Conservation (phyloP, 1,139 yeast genomes). For the Kluyveromyces sp. region DNA sequence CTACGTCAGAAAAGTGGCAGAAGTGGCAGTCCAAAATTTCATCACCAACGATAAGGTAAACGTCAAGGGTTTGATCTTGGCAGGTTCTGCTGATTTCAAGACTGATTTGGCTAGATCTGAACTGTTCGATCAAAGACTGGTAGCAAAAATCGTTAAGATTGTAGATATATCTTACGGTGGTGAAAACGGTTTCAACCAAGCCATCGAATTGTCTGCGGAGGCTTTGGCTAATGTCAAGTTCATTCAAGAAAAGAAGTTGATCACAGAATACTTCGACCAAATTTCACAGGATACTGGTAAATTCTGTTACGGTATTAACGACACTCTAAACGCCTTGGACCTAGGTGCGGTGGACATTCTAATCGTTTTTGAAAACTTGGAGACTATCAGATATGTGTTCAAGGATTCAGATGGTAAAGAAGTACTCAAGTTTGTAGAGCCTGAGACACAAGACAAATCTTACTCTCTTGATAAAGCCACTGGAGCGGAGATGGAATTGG, state of each 20-base stretch:
- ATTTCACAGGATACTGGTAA: conserved; percentile 95
- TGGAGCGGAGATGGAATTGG: conserved; percentile 83
- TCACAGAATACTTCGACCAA: conserved; percentile 88
- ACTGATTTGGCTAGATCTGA: conserved; percentile 89
- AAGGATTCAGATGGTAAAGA: conserved; percentile 79
- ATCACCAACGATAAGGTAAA: conserved; percentile 88
- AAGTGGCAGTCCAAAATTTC: conserved; percentile 94
- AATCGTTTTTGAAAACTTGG: conserved; percentile 89
- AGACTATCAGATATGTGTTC: conserved; percentile 72
- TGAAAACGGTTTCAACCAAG: conserved; percentile 98
- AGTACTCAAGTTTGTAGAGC: conserved; percentile 65
- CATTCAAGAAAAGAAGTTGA: conserved; percentile 94
- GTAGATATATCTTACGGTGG: conserved; percentile 99
- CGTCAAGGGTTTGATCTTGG: conserved; percentile 88
- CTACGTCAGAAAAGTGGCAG: conserved; percentile 96
- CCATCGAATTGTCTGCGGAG: conserved; percentile 94
- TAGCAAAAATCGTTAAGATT: conserved; percentile 77
- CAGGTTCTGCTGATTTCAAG: conserved; percentile 98
- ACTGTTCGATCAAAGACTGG: conserved; percentile 83
- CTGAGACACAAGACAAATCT: conserved; percentile 66
- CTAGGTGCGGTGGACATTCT: conserved; percentile 91
- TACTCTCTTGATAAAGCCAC: conserved; percentile 76
- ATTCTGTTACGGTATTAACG: conserved; percentile 95
- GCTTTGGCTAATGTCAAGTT: conserved; percentile 93
- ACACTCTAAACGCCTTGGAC: conserved; percentile 90